phyloP scores from a whole-genome alignment of 2,329 filamentous ascomycete genomes.

The Cladosporium sp. region DNA sequence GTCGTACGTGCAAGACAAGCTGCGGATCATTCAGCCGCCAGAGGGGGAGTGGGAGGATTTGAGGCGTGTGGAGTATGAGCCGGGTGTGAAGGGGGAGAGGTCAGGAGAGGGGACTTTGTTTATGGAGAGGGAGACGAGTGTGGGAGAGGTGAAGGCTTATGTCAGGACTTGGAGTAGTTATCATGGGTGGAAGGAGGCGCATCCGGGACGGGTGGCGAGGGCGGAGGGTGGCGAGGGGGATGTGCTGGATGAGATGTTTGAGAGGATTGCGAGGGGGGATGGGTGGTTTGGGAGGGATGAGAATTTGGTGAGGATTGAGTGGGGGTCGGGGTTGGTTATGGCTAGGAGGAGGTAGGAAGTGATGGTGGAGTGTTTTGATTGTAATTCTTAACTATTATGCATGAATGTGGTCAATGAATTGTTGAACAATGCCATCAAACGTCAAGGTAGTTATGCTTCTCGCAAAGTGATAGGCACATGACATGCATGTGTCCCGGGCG shows the following conservation, averaged over 20 bases:
- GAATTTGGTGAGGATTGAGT: slow-evolving; percentile 53
- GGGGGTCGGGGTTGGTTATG: slow-evolving; percentile 58
- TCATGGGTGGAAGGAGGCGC: slow-evolving; percentile 53
- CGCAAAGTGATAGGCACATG: too few relatives aligned
- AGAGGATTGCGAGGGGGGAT: slow-evolving; percentile 52
- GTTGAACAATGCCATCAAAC: neutral
- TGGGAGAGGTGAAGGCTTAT: slow-evolving; percentile 59
- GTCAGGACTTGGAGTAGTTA: slow-evolving; percentile 57
- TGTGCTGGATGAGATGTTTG: slow-evolving; percentile 58
- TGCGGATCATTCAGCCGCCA: slow-evolving; percentile 51
- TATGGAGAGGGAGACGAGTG: slow-evolving; percentile 50
- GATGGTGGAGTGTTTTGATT: neutral
- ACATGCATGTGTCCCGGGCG: too few relatives aligned
- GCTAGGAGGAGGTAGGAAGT: slow-evolving; percentile 36
- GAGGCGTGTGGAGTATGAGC: slow-evolving; percentile 53
- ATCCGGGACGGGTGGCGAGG: slow-evolving; percentile 47
- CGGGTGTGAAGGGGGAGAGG: slow-evolving; percentile 39
- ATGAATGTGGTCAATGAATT: too few relatives aligned
- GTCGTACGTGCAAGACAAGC: slow-evolving; percentile 48
- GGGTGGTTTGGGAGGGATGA: slow-evolving; percentile 46
- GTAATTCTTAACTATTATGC: neutral
- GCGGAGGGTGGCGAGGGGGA: slow-evolving; percentile 56
- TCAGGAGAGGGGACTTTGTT: slow-evolving; percentile 43
- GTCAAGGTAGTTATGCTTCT: too few relatives aligned
- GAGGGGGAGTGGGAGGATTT: slow-evolving; percentile 49